Percentiles rank a stretch among this genome's conserved stretches.
These are phyloP conservation scores for Ceratobasidium sp. DNA, from an alignment of 1,284 basidiomycete genomes.

Conservation along the genomic window DNA sequence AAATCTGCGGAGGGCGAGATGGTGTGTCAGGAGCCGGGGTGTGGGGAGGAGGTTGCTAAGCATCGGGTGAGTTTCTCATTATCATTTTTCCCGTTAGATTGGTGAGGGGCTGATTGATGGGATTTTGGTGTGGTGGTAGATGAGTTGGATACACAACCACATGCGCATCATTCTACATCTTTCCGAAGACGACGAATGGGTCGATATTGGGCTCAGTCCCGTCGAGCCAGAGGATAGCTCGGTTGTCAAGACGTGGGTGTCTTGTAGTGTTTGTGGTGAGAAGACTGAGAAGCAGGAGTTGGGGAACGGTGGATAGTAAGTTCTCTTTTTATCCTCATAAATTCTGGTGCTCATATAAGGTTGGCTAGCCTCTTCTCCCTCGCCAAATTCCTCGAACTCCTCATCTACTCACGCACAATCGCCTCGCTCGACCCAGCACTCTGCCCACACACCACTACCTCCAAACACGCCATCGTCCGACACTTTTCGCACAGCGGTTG, in stretches of 20 bases:
- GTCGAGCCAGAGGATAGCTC: constrained; percentile 48
- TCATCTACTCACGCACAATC: constrained; percentile 71
- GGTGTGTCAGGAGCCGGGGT: constrained; percentile 60
- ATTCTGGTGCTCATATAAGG: neutral
- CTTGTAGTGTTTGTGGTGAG: constrained; percentile 68
- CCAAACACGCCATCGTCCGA: constrained; percentile 63
- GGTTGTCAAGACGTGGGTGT: constrained; percentile 68
- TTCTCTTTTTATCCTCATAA: no score
- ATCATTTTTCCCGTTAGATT: no score
- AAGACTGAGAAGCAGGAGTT: constrained; percentile 61
- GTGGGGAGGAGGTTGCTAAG: constrained; percentile 29
- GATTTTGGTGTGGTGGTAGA: neutral
- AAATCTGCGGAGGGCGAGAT: constrained; percentile 54
- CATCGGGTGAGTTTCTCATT: constrained; percentile 29
- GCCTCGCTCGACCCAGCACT: constrained; percentile 61
- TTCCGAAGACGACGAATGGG: constrained; percentile 42
- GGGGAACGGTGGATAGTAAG: constrained; percentile 72
- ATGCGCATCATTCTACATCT: constrained; percentile 16
- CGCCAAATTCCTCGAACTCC: constrained; percentile 75
- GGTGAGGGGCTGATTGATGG: no score
- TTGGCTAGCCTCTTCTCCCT: constrained; percentile 67
- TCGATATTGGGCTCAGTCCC: constrained; percentile 30
- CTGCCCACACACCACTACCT: constrained; percentile 69
- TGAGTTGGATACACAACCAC: constrained; percentile 43
- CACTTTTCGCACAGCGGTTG: constrained; percentile 64